Evolutionary conservation across 208 protist genomes (phyloP), one percentile per base, ranked within the genome.

Genomic region (Polymyxa betae): DNA sequence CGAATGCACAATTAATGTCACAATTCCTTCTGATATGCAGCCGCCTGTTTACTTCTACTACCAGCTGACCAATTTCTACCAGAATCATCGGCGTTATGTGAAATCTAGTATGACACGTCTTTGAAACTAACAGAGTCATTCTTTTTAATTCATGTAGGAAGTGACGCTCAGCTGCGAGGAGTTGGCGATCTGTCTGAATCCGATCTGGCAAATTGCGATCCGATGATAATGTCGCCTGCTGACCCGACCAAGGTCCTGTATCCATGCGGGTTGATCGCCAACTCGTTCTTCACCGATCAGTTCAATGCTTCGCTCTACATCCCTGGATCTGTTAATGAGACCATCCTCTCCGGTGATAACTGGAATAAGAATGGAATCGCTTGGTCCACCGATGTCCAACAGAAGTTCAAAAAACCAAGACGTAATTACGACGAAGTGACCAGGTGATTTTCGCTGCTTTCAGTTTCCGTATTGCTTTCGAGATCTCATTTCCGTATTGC

Each of bases 1-100:
- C 95, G 82, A 88, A 0, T 92, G 72, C 77, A 43, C 0, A 0
- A 16, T 94, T 49, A 46, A 64, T 10, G 5, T 94, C 49, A 89
- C 0, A 0, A 90, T 94, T 0, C 29, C 24, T 0, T 68, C 0
- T 46, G 89, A 88, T 0, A 95, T 99, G 54, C 91, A 95, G 35
- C 91, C 94, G 29, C 97, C 98, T 1, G 93, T 99, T 32, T 99
- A 98, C 92, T 89, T 99, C 46, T 99, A 99, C 94, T 99, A 99
- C 93, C 94, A 96, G 41, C 94, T 99, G 0, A 97, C 96, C 0
- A 98, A 98, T 77, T 99, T 98, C 92, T 99, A 98, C 93, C 98
- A 99, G 93, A 99, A 99, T 93, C 98, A 99, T 92, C 94, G 98
- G 12, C 93, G 96, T 35, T 99, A 98, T 93, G 90, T 92, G 0